Evolutionary conservation across 2,329 filamentous ascomycete genomes (phyloP).

Genomic region (Dactylellina sp.): DNA sequence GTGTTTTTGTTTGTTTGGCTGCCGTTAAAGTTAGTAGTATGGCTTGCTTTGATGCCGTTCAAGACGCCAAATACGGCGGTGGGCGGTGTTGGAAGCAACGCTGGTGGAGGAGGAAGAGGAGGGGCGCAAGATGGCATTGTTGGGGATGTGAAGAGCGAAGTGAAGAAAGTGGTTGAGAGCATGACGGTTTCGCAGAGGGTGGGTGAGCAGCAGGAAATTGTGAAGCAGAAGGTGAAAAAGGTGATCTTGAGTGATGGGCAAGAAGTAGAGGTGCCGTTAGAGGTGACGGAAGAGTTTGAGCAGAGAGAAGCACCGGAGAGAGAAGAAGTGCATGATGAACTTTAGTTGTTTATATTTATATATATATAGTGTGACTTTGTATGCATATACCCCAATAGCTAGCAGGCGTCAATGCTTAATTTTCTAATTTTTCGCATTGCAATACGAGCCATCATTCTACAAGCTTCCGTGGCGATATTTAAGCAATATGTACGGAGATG

Average conservation of each 20-base stretch:
- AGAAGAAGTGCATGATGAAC: constrained; percentile 51
- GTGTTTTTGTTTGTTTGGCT: constrained; percentile 89
- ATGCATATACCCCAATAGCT: constrained; percentile 17
- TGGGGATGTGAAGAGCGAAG: constrained; percentile 64
- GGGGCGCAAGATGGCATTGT: constrained; percentile 66
- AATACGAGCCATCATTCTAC: too few relatives aligned
- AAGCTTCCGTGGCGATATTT: too few relatives aligned
- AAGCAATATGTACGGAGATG: too few relatives aligned
- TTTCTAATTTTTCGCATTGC: constrained; percentile 1
- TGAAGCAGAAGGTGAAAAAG: constrained; percentile 32
- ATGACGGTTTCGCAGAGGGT: constrained; percentile 64
- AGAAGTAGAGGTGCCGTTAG: constrained; percentile 61
- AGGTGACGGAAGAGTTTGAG: constrained; percentile 35
- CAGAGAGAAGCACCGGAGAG: not conserved
- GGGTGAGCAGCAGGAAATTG: constrained; percentile 60
- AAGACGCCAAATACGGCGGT: constrained; percentile 22
- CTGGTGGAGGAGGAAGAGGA: constrained; percentile 67
- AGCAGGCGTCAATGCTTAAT: constrained; percentile 21
- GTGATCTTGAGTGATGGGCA: constrained; percentile 51
- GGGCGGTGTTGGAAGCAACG: too few relatives aligned
- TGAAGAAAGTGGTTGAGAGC: constrained; percentile 70
- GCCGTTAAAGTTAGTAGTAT: constrained; percentile 77
- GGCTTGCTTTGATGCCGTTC: constrained; percentile 59
- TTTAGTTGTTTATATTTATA: constrained; percentile 33
- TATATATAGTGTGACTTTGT: not conserved